Percentiles rank a stretch among this genome's conserved stretches.
Conservation (phyloP, 192 early-diverging fungal species). For the Neocallimastix lanati region DNA sequence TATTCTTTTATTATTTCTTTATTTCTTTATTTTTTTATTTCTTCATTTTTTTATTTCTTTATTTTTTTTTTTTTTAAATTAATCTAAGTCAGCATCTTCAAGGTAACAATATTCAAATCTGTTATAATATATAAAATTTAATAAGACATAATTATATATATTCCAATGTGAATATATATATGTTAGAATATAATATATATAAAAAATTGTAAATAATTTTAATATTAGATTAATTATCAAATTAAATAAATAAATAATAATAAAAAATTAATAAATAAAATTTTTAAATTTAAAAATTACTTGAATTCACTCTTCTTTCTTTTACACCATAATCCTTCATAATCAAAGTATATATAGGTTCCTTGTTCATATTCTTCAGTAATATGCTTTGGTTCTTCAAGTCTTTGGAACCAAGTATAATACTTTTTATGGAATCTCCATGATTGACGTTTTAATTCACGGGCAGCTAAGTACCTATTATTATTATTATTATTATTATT, state of each 20-base stretch:
- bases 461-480: constrained; percentile 66
- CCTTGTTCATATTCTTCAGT: constrained; percentile 96
- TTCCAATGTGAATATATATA: no score
- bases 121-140: background rate
- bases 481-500: no score
- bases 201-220: no score
- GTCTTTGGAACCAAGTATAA: constrained; percentile 95
- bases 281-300: constrained; percentile 12
- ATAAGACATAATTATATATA: no score
- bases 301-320: constrained; percentile 89
- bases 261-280: background rate
- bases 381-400: constrained; percentile 85
- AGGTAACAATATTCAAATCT: constrained; percentile 79
- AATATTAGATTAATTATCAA: no score
- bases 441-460: constrained; percentile 86
- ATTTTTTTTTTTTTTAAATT: no score
- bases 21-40: no score
- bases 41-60: no score
- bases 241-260: background rate
- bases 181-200: no score
- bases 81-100: constrained; percentile 60
- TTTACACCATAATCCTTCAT: constrained; percentile 91
- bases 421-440: constrained; percentile 99
- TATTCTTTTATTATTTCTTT: no score
- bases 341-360: constrained; percentile 98